Conservation (phyloP, 2,329 filamentous ascomycete genomes). For the Salinomyces thailandicus region DNA sequence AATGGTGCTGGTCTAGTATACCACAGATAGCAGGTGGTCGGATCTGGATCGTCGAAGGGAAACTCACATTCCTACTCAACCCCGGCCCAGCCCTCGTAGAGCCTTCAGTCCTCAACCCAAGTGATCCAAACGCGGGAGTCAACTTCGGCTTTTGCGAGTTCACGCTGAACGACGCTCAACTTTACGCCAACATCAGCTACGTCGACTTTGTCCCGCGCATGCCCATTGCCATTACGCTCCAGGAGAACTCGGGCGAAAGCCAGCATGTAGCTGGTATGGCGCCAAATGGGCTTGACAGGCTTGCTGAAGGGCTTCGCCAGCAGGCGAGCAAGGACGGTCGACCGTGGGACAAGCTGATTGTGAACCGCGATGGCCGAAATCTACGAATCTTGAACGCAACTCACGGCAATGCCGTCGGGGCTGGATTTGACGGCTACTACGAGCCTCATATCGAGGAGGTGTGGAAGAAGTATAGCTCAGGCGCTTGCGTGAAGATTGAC, state of each 20-base stretch:
- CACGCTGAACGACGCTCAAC: constrained; percentile 36
- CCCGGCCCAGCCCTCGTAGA: constrained; percentile 28
- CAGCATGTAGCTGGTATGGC: constrained; percentile 50
- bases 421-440: constrained; percentile 45
- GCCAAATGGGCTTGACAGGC: constrained; percentile 44
- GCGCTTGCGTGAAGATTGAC: constrained; percentile 45
- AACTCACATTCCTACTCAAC: constrained; percentile 29
- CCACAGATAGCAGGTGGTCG: constrained; percentile 29
- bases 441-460: constrained; percentile 43
- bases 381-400: constrained; percentile 38
- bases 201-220: constrained; percentile 31
- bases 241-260: constrained; percentile 28
- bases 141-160: constrained; percentile 40
- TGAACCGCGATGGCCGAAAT: constrained; percentile 28
- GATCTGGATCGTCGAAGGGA: constrained; percentile 28
- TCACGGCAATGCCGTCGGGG: constrained; percentile 37
- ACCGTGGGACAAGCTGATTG: constrained; percentile 54
- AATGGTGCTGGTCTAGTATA: too few relatives aligned
- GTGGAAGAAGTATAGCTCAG: constrained; percentile 40
- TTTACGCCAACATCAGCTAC: constrained; percentile 38
- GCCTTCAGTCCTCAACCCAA: constrained; percentile 27
- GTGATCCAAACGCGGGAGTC: constrained; percentile 36
- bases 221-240: constrained; percentile 31
- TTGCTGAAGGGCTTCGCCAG: constrained; percentile 45
- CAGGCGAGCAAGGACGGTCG: constrained; percentile 48